Conservation (phyloP, 2,329 filamentous ascomycete genomes). For the Scytalidium sp. region DNA sequence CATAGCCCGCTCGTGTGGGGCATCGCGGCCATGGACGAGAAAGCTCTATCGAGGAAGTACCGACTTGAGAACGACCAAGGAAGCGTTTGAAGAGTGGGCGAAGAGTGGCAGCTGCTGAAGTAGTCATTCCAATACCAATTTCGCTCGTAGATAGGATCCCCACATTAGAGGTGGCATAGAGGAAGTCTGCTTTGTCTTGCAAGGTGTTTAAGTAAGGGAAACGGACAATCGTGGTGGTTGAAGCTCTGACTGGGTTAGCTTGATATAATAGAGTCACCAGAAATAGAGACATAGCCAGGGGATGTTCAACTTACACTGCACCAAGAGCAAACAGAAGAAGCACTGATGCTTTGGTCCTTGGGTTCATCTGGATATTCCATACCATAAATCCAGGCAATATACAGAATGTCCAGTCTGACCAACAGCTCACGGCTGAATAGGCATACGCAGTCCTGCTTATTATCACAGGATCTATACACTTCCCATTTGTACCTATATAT, state of each 20-base stretch:
- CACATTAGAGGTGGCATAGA: slow-evolving; percentile 38
- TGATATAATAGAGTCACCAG: neutral
- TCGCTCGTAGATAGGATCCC: slow-evolving; percentile 43
- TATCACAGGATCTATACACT: slow-evolving; percentile 28
- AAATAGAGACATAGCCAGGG: neutral
- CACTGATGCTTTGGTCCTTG: slow-evolving; percentile 33
- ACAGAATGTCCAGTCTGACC: slow-evolving; percentile 37
- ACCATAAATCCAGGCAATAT: slow-evolving; percentile 38
- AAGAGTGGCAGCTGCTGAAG: slow-evolving; percentile 36
- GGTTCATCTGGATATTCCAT: slow-evolving; percentile 38
- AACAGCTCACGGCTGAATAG: slow-evolving; percentile 36
- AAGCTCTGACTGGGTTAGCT: slow-evolving; percentile 28
- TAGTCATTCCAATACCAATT: slow-evolving; percentile 36
- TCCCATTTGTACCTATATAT: slow-evolving; percentile 28
- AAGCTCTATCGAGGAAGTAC: too few relatives aligned
- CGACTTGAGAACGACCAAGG: slow-evolving; percentile 12
- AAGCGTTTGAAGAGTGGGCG: slow-evolving; percentile 31
- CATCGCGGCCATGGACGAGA: too few relatives aligned
- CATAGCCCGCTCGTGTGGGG: too few relatives aligned
- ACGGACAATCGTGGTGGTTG: slow-evolving; percentile 39
- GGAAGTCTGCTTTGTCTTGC: slow-evolving; percentile 31
- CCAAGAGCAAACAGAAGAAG: slow-evolving; percentile 28
- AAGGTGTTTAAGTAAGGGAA: slow-evolving; percentile 39
- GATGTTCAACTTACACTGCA: slow-evolving; percentile 31
- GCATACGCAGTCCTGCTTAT: slow-evolving; percentile 32